Percentiles rank a stretch among this genome's conserved stretches.
phyloP scores from a whole-genome alignment of 768 basidiomycete genomes.

The Mrakia hoshinonis region DNA sequence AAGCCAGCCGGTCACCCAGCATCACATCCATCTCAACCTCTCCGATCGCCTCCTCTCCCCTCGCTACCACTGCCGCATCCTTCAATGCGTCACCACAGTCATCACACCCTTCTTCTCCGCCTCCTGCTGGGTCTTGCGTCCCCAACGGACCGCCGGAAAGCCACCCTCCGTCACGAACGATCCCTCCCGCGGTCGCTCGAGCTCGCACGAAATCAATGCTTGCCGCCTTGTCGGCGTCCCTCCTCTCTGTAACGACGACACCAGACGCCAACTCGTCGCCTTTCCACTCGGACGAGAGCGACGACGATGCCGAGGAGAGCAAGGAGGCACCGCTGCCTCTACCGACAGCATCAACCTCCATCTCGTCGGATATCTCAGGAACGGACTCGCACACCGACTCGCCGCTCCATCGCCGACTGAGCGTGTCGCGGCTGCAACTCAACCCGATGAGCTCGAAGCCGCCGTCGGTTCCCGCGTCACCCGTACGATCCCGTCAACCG shows the following conservation, averaged over 20 bases:
- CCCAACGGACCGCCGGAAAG: background rate
- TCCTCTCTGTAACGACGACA: slow-evolving; percentile 2
- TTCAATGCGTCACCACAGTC: background rate
- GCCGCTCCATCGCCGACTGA: background rate
- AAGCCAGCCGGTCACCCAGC: background rate
- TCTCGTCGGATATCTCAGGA: background rate
- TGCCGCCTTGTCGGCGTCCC: background rate
- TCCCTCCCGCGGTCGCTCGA: slow-evolving; percentile 9
- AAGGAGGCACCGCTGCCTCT: background rate
- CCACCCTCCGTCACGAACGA: background rate
- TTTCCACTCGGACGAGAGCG: background rate
- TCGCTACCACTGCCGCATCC: background rate
- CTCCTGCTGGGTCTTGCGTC: background rate
- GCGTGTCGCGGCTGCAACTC: background rate
- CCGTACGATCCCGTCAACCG: background rate
- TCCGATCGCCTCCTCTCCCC: background rate
- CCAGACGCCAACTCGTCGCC: background rate
- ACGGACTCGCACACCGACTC: slow-evolving; percentile 2
- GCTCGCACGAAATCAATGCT: background rate
- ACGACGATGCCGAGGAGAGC: background rate
- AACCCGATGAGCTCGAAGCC: background rate
- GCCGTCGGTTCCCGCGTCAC: background rate
- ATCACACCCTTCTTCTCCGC: background rate
- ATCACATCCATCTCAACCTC: background rate
- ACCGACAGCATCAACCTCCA: background rate